A percentile compares a stretch with the other conserved stretches of the same genome.
These are phyloP conservation scores for Umbilicus rupestris DNA, from an alignment of 164 flowering plant species.

Conservation along the genomic window DNA sequence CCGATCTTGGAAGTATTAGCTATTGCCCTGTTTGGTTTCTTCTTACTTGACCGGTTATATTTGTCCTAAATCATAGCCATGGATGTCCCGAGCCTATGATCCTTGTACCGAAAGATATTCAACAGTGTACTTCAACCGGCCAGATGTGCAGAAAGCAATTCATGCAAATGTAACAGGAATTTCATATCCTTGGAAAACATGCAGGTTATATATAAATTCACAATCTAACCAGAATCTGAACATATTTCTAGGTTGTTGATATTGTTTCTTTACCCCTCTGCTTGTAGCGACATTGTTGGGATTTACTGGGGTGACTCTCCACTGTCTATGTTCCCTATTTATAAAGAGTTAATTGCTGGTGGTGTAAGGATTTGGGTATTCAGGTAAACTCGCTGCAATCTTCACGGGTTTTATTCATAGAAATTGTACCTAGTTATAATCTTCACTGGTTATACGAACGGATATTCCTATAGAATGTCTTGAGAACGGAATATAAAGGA, in stretches of 20 bases:
- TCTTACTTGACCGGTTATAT: not conserved
- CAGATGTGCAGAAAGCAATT: slow-evolving; percentile 87
- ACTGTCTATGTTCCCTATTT: slow-evolving; percentile 80
- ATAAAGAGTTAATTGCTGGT: slow-evolving; percentile 68
- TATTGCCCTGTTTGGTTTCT: not conserved
- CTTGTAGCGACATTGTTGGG: slow-evolving; percentile 64
- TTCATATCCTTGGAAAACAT: slow-evolving; percentile 71
- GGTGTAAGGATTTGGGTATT: slow-evolving; percentile 84
- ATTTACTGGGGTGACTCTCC: slow-evolving; percentile 81
- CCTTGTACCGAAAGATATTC: slow-evolving; percentile 89
- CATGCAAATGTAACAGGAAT: slow-evolving; percentile 75
- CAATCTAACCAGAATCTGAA: not conserved
- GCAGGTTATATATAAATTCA: slow-evolving; percentile 80
- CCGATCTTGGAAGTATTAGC: too few species aligned
- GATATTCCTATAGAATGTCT: too few species aligned
- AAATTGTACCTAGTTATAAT: too few species aligned
- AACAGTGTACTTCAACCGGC: slow-evolving; percentile 58
- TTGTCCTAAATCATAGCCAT: slow-evolving; percentile 47
- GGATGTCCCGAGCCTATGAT: slow-evolving; percentile 93
- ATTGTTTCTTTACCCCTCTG: slow-evolving; percentile 9
- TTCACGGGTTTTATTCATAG: too few species aligned
- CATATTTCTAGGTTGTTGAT: not conserved
- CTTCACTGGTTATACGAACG: too few species aligned
- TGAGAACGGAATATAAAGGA: too few species aligned
- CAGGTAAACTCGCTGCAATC: slow-evolving; percentile 34